Evolutionary conservation across 495 filamentous ascomycete genomes (phyloP).

Genomic region (Penicillium turbatum): DNA sequence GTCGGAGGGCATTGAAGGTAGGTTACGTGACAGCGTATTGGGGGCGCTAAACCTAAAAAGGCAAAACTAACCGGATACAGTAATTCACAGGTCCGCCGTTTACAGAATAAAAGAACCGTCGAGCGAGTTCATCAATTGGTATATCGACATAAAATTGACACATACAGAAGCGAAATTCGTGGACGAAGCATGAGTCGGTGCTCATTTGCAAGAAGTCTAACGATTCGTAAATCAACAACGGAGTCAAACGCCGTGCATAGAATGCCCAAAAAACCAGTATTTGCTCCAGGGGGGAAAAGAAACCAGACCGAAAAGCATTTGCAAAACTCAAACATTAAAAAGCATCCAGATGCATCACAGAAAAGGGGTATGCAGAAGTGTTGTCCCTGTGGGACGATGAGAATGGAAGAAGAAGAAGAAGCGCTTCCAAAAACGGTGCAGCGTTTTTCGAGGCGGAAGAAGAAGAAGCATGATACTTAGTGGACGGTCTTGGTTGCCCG

Average conservation of each 20-base stretch:
- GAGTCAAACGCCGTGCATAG: constrained; percentile 24
- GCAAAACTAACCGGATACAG: no score
- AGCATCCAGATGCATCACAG: constrained; percentile 20
- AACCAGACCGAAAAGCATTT: constrained; percentile 5
- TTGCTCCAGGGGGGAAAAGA: constrained; percentile 19
- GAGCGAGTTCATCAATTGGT: constrained; percentile 17
- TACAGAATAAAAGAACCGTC: background rate
- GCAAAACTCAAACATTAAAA: constrained; percentile 21
- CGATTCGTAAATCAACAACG: constrained; percentile 10
- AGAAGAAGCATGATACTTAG: background rate
- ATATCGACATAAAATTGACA: constrained; percentile 24
- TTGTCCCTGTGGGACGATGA: constrained; percentile 15
- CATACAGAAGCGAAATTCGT: constrained; percentile 10
- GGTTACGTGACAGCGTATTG: no score
- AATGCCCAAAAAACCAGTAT: constrained; percentile 16
- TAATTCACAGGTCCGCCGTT: no score
- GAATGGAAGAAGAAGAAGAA: constrained; percentile 21
- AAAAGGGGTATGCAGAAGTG: constrained; percentile 28
- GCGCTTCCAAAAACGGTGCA: background rate
- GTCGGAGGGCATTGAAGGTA: no score
- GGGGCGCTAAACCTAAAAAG: no score
- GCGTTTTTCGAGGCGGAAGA: background rate
- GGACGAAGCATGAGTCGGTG: constrained; percentile 8
- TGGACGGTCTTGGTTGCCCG: constrained; percentile 20
- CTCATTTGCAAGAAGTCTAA: constrained; percentile 5